Conservation (phyloP, 2,329 filamentous ascomycete species). For the Talaromyces sp. region DNA sequence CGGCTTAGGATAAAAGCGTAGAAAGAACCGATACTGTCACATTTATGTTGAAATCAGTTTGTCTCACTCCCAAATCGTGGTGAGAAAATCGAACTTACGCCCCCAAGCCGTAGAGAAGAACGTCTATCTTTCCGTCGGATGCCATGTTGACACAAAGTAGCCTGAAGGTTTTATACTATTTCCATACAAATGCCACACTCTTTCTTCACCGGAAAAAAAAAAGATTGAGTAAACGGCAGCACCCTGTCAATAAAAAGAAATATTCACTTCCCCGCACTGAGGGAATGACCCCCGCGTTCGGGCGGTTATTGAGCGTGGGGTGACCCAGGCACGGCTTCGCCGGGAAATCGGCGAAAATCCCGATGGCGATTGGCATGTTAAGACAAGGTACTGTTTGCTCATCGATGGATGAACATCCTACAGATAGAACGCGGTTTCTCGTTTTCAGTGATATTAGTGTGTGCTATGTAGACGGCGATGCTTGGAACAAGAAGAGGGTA, state of each 20-base stretch:
- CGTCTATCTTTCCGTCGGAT: constrained; percentile 32
- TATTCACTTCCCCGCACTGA: background rate
- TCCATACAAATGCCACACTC: too few species aligned
- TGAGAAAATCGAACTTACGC: constrained; percentile 41
- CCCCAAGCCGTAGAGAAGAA: constrained; percentile 54
- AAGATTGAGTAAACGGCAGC: too few species aligned
- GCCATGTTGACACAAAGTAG: background rate
- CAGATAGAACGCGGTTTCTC: background rate
- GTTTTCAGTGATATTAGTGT: too few species aligned
- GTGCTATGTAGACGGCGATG: background rate
- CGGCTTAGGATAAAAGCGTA: constrained; percentile 55
- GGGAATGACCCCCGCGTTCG: background rate
- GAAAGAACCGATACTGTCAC: constrained; percentile 55
- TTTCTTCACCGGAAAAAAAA: background rate
- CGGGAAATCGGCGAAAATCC: constrained; percentile 7
- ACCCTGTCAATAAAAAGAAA: background rate
- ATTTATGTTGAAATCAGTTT: background rate
- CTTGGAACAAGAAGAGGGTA: too few species aligned
- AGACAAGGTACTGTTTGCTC: background rate
- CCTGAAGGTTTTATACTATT: too few species aligned
- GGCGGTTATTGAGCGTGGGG: constrained; percentile 4
- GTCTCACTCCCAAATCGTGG: background rate
- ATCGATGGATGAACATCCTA: background rate
- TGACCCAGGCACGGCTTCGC: background rate
- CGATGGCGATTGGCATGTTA: background rate